A percentile compares a stretch with the other conserved stretches of the same genome.
These are phyloP conservation scores for Quercus gilva DNA, from an alignment of 306 rosid genomes.

Conservation along the genomic window DNA sequence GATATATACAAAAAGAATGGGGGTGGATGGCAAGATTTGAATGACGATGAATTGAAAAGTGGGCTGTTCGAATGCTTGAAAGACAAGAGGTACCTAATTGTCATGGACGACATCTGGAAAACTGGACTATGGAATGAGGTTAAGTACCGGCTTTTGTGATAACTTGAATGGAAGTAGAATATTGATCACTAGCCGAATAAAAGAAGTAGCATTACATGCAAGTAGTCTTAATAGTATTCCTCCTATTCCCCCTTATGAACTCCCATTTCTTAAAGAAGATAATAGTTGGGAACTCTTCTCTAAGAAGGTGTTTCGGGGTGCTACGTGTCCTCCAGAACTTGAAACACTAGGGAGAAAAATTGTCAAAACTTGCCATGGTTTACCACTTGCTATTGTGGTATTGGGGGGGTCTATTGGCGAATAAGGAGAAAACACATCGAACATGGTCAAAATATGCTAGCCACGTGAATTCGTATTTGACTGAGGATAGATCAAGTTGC, in stretches of 20 bases:
- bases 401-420: not conserved
- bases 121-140: conserved; percentile 8
- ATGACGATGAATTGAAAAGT: too few relatives aligned
- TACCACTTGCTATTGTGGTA: not conserved
- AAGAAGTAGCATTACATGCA: conserved; percentile 10
- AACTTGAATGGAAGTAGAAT: conserved; percentile 14
- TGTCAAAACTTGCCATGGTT: not conserved
- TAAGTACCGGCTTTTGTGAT: conserved; percentile 1
- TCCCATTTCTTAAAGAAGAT: conserved; percentile 2
- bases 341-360: not conserved
- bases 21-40: too few relatives aligned
- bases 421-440: not conserved
- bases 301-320: not conserved
- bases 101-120: conserved; percentile 23
- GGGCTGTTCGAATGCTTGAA: too few relatives aligned
- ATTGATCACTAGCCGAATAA: conserved; percentile 24
- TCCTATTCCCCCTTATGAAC: not conserved
- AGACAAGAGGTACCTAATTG: not conserved
- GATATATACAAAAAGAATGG: too few relatives aligned
- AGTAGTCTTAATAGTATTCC: not conserved
- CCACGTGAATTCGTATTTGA: conserved; percentile 17
- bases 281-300: conserved; percentile 33
- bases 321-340: not conserved
- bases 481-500: not conserved
- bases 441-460: conserved; percentile 10